These are phyloP conservation scores for Patellifolia procumbens DNA, from an alignment of 179 eudicot species.

Conservation along the genomic window DNA sequence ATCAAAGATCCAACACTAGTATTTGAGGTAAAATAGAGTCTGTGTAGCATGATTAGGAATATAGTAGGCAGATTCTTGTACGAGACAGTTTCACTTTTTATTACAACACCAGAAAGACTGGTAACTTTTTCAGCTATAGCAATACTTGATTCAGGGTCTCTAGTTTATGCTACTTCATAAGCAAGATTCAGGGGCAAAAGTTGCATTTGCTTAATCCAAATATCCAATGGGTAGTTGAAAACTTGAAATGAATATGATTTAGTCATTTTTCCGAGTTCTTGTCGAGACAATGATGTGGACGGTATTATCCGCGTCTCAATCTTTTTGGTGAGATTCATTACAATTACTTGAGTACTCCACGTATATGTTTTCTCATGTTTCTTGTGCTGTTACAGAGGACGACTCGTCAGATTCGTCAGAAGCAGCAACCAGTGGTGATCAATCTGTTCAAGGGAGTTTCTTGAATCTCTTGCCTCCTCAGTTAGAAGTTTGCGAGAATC, in stretches of 20 bases:
- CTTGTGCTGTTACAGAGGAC: slow-evolving; percentile 58
- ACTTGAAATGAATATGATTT: background rate
- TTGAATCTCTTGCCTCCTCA: slow-evolving; percentile 59
- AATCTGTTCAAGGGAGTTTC: slow-evolving; percentile 52
- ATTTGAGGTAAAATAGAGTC: no score
- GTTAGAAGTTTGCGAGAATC: slow-evolving; percentile 48
- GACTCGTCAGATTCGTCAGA: slow-evolving; percentile 69
- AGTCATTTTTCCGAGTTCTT: background rate
- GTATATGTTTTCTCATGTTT: slow-evolving; percentile 1
- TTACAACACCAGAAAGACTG: no score
- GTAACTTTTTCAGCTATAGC: background rate
- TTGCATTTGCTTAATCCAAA: background rate
- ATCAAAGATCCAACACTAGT: no score
- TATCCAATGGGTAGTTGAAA: no score
- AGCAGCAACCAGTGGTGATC: slow-evolving; percentile 41
- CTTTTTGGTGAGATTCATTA: background rate
- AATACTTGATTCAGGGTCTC: no score
- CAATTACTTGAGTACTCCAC: background rate
- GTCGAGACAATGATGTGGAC: background rate
- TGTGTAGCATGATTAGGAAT: no score
- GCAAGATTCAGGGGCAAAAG: background rate
- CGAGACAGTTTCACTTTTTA: no score
- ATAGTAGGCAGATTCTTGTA: no score
- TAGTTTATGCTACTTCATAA: no score
- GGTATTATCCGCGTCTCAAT: background rate